Evolutionary conservation across 805 yeast genomes (phyloP), one percentile per base, ranked within the genome.

Genomic region (Candida palmyrensis): DNA sequence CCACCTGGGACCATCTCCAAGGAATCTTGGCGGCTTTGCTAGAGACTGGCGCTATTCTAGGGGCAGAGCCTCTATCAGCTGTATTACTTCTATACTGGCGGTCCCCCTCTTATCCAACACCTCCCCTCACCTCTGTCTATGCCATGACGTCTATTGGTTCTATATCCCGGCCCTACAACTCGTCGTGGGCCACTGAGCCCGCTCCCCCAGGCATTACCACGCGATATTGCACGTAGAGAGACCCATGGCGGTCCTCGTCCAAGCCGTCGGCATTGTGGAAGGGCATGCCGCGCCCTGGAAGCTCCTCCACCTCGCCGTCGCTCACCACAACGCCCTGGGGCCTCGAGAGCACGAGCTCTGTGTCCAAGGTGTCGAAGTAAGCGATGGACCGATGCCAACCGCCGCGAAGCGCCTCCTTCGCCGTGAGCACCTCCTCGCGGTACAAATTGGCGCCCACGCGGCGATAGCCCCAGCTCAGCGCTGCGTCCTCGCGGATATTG

Each of bases 241-340:
- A 76, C 20, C 80, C 61, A 43, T 40, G 47, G 31, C 62, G 71
- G 30, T 70, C 77, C 18, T 40, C 43, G 9, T 37, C 44, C 21
- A 48, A 47, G 7, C 51, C 49, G 13, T 48, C 48, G 24, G 68
- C 68, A 25, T 61, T 68, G 16, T 48, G 44, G 4, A 66, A 40
- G 2, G 97, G 97, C 97, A 92, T 87, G 16, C 98, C 98, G 47
- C 73, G 79, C 5, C 84, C 88, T 40, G 67, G 60, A 21, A 90
- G 43, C 3, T 68, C 56, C 54, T 92, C 96, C 6, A 82, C 66
- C 43, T 86, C 83, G 2, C 94, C 94, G 47, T 77, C 63, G 28
- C 62, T 42, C 1, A 84, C 77, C 7, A 68, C 49, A 20, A 60
- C 60, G 6, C 46, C 41, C 2, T 49, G 44, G 1, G 30, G 43